Percentiles rank a stretch among this genome's conserved stretches.
phyloP scores from a whole-genome alignment of 352 stramenopile species.

The Phytophthora uliginosa region DNA sequence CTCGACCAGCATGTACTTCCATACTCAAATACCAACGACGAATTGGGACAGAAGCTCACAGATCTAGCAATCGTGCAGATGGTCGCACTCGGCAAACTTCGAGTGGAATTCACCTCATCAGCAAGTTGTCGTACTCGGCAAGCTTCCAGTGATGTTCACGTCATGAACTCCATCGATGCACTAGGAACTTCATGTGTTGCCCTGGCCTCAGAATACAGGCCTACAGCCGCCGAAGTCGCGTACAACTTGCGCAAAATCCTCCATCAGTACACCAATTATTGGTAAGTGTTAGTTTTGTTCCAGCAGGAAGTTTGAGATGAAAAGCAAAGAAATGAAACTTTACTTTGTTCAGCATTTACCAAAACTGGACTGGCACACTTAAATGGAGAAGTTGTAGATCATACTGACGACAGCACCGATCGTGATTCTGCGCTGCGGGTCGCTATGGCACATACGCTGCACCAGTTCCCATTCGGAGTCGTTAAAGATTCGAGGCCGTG shows the following conservation, averaged over 20 bases:
- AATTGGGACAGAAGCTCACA: not conserved
- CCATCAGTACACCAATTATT: not conserved
- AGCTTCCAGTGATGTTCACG: too few species aligned
- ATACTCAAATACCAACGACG: not conserved
- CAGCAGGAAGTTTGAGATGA: too few species aligned
- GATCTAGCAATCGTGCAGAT: not conserved
- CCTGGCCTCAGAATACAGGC: not conserved
- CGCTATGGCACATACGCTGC: not conserved
- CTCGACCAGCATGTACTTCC: not conserved
- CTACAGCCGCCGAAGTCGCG: not conserved
- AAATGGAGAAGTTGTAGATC: slow-evolving; percentile 1
- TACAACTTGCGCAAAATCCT: not conserved
- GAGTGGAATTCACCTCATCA: not conserved
- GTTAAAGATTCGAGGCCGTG: not conserved
- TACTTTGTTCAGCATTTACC: not conserved
- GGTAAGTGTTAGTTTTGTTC: too few species aligned
- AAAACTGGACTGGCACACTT: not conserved
- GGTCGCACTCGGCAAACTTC: not conserved
- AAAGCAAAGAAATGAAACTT: not conserved
- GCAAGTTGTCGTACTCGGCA: not conserved
- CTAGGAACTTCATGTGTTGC: not conserved
- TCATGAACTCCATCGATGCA: not conserved
- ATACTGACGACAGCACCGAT: not conserved
- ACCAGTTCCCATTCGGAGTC: not conserved
- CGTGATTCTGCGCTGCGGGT: not conserved